Base-by-base conservation (phyloP, 805 yeast genomes). In the Kodamaea neixiangensis region DNA sequence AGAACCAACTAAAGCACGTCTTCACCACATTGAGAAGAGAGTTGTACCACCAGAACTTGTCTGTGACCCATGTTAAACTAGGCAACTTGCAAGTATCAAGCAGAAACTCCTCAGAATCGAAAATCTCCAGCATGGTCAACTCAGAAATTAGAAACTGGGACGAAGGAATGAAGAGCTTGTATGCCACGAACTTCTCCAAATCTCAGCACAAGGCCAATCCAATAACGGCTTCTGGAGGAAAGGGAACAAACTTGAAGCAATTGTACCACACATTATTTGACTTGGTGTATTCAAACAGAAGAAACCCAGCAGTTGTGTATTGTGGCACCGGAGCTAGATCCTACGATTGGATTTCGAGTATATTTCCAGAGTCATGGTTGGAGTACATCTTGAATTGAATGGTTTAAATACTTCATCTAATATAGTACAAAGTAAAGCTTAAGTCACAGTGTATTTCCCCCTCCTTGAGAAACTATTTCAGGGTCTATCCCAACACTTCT, bases 291-390 rank as follows among this genome's bases (percentile, higher is more conserved):
- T 47, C 59, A 10, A 50, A 53, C 10, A 54, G 49, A n/a, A 35
- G 40, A 4, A 62, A 62, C 45, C 68, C 73, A 2, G 50, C 69
- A 1, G 62, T 70, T 5, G 70, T 71, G 13, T 74, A 73, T 54
- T 75, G 73, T 57, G 79, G 79, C 2, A 56, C 71, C 1, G 79
- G 79, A 3, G 75, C 79, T 2, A 59, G 76, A 34, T 49, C 65
- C 1, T 75, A 75, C 54, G 77, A 71, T 42, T 54, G 65, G 56
- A 48, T 73, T 11, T 42, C 73, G 1, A 57, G 65, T 37, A 38
- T 68, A 7, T 52, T 73, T 5, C 77, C 79, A 1, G 65, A 61
- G 15, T 59, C 63, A 38, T 51, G 71, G 46, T 44, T 71, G 44
- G 68, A 60, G 29, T 58, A 66, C 61, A 54, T 71, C 9, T 42